These are phyloP conservation scores for Candida pseudofarinosa DNA, from an alignment of 805 yeast genomes.

Conservation along the genomic window DNA sequence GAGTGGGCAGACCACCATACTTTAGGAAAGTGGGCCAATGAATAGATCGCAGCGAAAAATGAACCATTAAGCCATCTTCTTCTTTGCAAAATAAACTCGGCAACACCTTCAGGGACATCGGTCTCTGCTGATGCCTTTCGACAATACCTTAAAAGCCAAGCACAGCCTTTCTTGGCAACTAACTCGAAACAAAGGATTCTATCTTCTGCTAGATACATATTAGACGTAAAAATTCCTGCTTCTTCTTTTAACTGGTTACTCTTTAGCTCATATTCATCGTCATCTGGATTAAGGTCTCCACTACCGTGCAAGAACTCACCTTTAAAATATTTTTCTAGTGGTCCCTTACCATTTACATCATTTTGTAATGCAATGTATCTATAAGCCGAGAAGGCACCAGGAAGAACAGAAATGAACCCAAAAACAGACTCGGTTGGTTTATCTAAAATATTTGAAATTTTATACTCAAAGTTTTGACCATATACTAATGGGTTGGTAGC, in stretches of 20 bases:
- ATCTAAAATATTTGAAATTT: slow-evolving; percentile 63
- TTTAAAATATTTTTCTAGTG: slow-evolving; percentile 62
- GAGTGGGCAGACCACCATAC: slow-evolving; percentile 55
- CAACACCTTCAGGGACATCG: slow-evolving; percentile 60
- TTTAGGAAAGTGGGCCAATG: slow-evolving; percentile 52
- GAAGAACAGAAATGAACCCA: slow-evolving; percentile 62
- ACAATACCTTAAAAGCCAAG: slow-evolving; percentile 62
- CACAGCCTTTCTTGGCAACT: slow-evolving; percentile 51
- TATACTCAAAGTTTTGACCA: slow-evolving; percentile 64
- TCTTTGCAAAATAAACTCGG: slow-evolving; percentile 61
- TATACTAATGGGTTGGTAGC: slow-evolving; percentile 59
- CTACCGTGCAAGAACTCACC: slow-evolving; percentile 58
- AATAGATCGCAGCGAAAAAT: slow-evolving; percentile 59
- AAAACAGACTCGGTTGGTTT: slow-evolving; percentile 63
- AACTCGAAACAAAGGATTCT: slow-evolving; percentile 64
- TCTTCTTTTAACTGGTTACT: slow-evolving; percentile 34
- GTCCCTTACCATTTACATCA: slow-evolving; percentile 49
- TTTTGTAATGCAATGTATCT: slow-evolving; percentile 57
- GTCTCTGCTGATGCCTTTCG: slow-evolving; percentile 64
- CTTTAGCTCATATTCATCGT: slow-evolving; percentile 43
- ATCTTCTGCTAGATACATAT: slow-evolving; percentile 70
- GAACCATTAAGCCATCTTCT: slow-evolving; percentile 71
- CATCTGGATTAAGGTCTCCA: slow-evolving; percentile 56
- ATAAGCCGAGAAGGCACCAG: slow-evolving; percentile 69
- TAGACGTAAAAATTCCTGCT: slow-evolving; percentile 57